Base-by-base conservation (phyloP, 1,284 basidiomycete species). In the Rhodofomes roseus region DNA sequence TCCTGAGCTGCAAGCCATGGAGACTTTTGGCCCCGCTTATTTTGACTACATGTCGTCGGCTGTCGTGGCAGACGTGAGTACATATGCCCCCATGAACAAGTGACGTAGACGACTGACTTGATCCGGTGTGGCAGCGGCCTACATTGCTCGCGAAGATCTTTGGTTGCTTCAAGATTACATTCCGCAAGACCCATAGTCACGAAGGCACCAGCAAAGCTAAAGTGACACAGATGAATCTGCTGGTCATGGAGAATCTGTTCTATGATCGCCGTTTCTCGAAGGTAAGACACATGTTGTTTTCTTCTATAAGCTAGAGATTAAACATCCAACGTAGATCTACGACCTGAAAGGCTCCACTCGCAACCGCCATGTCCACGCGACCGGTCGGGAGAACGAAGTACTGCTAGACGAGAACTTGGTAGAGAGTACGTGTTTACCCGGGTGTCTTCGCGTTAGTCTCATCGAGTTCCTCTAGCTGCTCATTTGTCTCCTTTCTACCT, bases 211-310 rank as follows among this genome's bases (percentile, higher is more conserved):
- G 79, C 52, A 89, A 84, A 69, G 84, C 89, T 2, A 93, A 93
- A 71, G 84, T 87, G 8, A 92, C 92, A 23, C 88, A 95, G 69
- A 95, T 98, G 90, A 98, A 98, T 70, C 81, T 98, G 27, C 79
- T 98, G 46, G 94, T 99, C 57, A 98, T 98, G 94, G 94, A 99
- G 75, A 99, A 99, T 69, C 80, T 99, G 14, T 96, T 98, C 71
- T 96, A 97, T 72, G 92, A 95, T 64, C 86, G 93, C 60, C 83
- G 87, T 8, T 95, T 96, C 67, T 85, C 89, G 11, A 94, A 90
- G 80, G 93, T 92, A 68, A 25, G 70, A 60, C 31, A 50, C 36
- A 29, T 20, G 43, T 39, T 46, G 50, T 40, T 22, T 52, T 46
- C 54, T 37, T 40, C 36, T 27, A 20, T 37, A 2, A 46, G 48